Base-by-base conservation (phyloP, 2,329 filamentous ascomycete genomes). In the Dactylellina cionopaga region DNA sequence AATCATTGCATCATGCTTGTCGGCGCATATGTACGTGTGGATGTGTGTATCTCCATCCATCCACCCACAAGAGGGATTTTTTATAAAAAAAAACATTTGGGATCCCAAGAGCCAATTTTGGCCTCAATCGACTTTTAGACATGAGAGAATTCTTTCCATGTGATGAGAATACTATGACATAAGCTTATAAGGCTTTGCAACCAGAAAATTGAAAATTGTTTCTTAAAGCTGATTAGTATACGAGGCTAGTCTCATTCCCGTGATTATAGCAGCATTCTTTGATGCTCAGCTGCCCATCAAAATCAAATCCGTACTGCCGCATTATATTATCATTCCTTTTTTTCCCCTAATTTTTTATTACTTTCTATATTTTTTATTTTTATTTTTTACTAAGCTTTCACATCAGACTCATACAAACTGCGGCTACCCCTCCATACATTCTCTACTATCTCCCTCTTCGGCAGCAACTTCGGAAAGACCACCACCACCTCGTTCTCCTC, bases 401-500 rank as follows among this genome's bases (percentile, higher is more conserved):
- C 24, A n/a, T 66, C 55, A 15, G 83, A 84, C 79, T 91, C 92
- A 80, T 92, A 96, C 72, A 99, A 82, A 64, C 86, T 88, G 76
- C 91, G 86, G 1, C 90, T 87, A 0, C 92, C 94, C 76, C 92
- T 88, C 95, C 95, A 98, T 1, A 98, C 94, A 76, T 88, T 86
- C 82, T 97, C 92, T 25, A 98, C 84, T 62, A 96, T 89, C 51
- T 83, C 84, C 63, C 91, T 83, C 66, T 87, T 82, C 0, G 95
- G 95, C 74, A 97, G 79, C 75, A 96, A 81, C 64, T 85, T 85
- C 1, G 94, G 94, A 79, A 99, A 99, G 2, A 98, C 92, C n/a
- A 99, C 94, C 0, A 98, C 91, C 3, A 96, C 86, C 75, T 95
- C 89, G 59, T 89, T 86, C 81, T 98, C 94, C 1, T 89, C 92